Evolutionary conservation across 345 rosid genomes (phyloP).

Genomic region (Nephelium lappaceum): DNA sequence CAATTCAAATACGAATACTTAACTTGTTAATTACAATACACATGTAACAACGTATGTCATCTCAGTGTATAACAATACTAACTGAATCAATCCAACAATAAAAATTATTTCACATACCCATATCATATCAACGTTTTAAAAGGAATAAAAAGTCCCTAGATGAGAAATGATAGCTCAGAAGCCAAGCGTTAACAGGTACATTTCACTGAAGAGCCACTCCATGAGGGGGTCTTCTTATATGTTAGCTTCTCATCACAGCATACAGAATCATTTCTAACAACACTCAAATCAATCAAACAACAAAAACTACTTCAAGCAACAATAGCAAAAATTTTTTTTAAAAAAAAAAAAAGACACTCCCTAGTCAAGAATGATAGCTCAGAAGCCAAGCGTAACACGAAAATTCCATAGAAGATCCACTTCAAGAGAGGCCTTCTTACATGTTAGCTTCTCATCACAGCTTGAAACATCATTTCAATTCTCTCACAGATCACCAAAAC

Average conservation of each 20-base stretch:
- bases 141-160: background rate
- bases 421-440: background rate
- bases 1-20: too few species aligned
- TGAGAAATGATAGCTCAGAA: conserved; percentile 41
- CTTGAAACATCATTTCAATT: background rate
- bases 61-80: too few species aligned
- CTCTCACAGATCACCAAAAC: background rate
- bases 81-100: background rate
- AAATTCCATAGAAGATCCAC: background rate
- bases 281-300: background rate
- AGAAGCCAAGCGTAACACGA: background rate
- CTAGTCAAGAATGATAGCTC: conserved; percentile 22
- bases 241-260: conserved; percentile 39
- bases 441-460: conserved; percentile 20
- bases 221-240: conserved; percentile 39
- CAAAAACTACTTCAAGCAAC: background rate
- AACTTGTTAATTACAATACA: too few species aligned
- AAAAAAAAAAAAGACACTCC: too few species aligned
- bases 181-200: conserved; percentile 62
- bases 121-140: background rate
- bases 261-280: background rate
- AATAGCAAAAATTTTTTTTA: too few species aligned
- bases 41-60: too few species aligned
- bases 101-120: too few species aligned
- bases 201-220: conserved; percentile 39